These are phyloP conservation scores for Sordaria brevicollis DNA, from an alignment of 495 filamentous ascomycete genomes.

Conservation along the genomic window DNA sequence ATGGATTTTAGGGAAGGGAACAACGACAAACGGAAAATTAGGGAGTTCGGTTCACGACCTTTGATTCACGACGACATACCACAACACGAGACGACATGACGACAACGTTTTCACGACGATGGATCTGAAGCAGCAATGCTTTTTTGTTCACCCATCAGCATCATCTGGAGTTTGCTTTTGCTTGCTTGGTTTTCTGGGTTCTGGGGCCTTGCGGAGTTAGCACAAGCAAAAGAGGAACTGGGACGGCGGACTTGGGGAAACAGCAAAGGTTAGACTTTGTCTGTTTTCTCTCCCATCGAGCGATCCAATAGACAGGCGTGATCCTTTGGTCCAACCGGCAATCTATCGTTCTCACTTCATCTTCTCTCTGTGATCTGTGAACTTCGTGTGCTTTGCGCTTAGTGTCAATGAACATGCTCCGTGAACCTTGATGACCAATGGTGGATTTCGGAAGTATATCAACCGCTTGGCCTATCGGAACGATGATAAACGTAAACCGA, in stretches of 20 bases:
- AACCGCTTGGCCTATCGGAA: neutral
- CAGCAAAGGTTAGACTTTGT: neutral
- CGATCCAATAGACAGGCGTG: neutral
- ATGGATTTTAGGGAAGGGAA: neutral
- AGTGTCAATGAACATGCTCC: neutral
- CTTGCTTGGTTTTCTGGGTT: neutral
- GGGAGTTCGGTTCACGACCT: neutral
- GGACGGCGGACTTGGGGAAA: neutral
- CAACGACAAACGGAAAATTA: neutral
- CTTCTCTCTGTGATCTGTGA: neutral
- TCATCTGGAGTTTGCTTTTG: neutral
- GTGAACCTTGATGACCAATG: neutral
- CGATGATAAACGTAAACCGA: too few species aligned
- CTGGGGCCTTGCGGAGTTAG: neutral
- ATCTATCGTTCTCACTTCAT: neutral
- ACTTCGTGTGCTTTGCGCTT: neutral
- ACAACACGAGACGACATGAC: neutral
- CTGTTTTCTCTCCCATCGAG: neutral
- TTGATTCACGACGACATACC: neutral
- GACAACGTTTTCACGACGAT: neutral
- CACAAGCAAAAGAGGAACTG: neutral
- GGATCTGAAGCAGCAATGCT: neutral
- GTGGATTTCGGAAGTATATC: neutral
- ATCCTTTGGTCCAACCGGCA: neutral
- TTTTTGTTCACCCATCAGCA: neutral